These are phyloP conservation scores for Mycena albidolilacea DNA, from an alignment of 768 basidiomycete species.

Conservation along the genomic window DNA sequence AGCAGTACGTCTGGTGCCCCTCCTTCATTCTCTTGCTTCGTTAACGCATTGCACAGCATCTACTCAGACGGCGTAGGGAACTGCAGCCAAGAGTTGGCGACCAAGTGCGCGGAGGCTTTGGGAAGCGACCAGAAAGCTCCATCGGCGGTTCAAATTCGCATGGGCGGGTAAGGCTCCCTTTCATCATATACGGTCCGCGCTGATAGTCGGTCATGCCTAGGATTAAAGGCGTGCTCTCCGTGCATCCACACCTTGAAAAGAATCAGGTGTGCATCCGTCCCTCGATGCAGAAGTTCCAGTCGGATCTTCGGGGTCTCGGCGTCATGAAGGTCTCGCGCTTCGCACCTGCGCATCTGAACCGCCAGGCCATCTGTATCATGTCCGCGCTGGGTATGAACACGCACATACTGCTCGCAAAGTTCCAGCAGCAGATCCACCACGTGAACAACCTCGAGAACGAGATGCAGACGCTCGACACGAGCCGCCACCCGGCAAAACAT, in stretches of 20 bases:
- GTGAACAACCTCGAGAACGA: constrained; percentile 31
- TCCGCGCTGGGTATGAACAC: constrained; percentile 32
- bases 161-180: constrained; percentile 36
- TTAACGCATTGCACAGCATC: constrained; percentile 2
- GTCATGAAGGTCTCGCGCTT: constrained; percentile 38
- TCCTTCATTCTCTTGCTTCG: neutral
- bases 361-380: constrained; percentile 41
- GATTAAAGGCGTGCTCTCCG: constrained; percentile 39
- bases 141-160: constrained; percentile 40
- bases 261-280: constrained; percentile 37
- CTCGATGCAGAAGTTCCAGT: constrained; percentile 39
- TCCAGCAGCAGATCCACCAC: constrained; percentile 27
- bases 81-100: constrained; percentile 38
- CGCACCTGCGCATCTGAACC: constrained; percentile 40
- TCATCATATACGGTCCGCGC: no score
- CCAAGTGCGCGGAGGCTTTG: constrained; percentile 28
- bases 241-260: constrained; percentile 33
- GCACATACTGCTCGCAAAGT: constrained; percentile 10
- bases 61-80: constrained; percentile 40
- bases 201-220: neutral
- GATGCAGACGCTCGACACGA: constrained; percentile 24
- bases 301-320: constrained; percentile 32
- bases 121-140: constrained; percentile 32
- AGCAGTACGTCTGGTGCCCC: constrained; percentile 6
- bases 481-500: constrained; percentile 30